Evolutionary conservation across 1,284 basidiomycete species (phyloP).

Genomic region (Microstroma glucosiphilum): DNA sequence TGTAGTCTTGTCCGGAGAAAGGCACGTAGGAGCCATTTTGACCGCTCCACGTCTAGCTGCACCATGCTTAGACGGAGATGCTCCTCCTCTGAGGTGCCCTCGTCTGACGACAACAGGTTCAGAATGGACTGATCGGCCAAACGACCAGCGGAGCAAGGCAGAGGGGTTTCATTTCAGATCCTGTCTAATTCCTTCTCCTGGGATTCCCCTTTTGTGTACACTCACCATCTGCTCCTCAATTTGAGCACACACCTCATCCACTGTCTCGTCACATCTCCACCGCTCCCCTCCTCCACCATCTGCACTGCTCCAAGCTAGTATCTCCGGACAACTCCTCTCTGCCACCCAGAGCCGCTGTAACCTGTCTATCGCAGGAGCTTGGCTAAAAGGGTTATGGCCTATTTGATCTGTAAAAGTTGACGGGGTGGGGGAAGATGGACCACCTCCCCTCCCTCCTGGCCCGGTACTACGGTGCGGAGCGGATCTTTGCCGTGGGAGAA

Average conservation of each 20-base stretch:
- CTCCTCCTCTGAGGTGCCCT: constrained; percentile 37
- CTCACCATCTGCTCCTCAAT: constrained; percentile 17
- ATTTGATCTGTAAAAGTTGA: background rate
- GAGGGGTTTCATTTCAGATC: background rate
- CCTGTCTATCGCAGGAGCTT: constrained; percentile 3
- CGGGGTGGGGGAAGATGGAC: background rate
- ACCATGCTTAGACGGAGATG: constrained; percentile 44
- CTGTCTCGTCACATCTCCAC: constrained; percentile 7
- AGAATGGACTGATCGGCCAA: constrained; percentile 7
- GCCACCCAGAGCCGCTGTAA: constrained; percentile 10
- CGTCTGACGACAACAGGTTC: constrained; percentile 10
- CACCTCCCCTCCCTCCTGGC: background rate
- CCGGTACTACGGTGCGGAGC: background rate
- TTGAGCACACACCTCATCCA: constrained; percentile 15
- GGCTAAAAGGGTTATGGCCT: background rate
- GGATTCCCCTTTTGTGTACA: background rate
- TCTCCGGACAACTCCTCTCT: constrained; percentile 11
- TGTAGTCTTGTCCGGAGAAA: constrained; percentile 31
- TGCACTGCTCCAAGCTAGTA: constrained; percentile 8
- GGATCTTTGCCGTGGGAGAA: background rate
- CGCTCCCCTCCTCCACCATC: background rate
- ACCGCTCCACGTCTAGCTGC: constrained; percentile 44
- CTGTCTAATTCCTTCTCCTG: background rate
- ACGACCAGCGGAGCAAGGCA: background rate
- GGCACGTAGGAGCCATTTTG: constrained; percentile 40